phyloP scores from a whole-genome alignment of 352 stramenopile genomes.

The Phytopythium ostracodes region DNA sequence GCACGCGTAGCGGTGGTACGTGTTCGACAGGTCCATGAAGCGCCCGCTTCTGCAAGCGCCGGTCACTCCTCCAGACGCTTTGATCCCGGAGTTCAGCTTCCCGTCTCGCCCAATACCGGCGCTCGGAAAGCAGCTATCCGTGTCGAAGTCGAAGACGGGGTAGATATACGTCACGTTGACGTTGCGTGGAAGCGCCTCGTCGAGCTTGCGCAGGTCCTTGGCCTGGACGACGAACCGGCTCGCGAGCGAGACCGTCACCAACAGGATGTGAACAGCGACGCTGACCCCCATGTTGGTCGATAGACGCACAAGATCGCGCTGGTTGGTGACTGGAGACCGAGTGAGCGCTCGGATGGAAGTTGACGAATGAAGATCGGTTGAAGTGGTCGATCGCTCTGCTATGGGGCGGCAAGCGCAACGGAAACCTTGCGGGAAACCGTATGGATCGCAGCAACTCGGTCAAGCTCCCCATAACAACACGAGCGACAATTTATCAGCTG shows the following conservation, averaged over 20 bases:
- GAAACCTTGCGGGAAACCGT: neutral
- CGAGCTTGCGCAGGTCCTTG: slow-evolving; percentile 15
- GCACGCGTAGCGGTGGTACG: slow-evolving; percentile 15
- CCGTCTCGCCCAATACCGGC: slow-evolving; percentile 24
- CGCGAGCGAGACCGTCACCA: slow-evolving; percentile 1
- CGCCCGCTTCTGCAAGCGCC: slow-evolving; percentile 5
- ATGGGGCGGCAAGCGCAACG: neutral
- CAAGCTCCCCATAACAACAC: too few species aligned
- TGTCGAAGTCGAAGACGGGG: slow-evolving; percentile 1
- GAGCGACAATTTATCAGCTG: too few species aligned
- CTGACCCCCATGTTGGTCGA: neutral
- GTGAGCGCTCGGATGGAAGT: neutral
- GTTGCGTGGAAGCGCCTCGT: slow-evolving; percentile 19
- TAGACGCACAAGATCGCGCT: too few species aligned
- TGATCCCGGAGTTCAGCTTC: slow-evolving; percentile 21
- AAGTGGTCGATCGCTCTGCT: neutral
- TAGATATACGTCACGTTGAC: slow-evolving; percentile 18
- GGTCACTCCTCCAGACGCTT: slow-evolving; percentile 15
- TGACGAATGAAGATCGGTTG: neutral
- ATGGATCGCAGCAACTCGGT: neutral
- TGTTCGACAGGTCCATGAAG: slow-evolving; percentile 14
- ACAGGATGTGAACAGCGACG: neutral
- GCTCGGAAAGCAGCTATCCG: slow-evolving; percentile 28
- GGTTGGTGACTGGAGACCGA: neutral
- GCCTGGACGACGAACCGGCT: neutral